A percentile compares a stretch with the other conserved stretches of the same genome.
These are phyloP conservation scores for Boletus calvinii DNA, from an alignment of 1,284 basidiomycete genomes.

Conservation along the genomic window DNA sequence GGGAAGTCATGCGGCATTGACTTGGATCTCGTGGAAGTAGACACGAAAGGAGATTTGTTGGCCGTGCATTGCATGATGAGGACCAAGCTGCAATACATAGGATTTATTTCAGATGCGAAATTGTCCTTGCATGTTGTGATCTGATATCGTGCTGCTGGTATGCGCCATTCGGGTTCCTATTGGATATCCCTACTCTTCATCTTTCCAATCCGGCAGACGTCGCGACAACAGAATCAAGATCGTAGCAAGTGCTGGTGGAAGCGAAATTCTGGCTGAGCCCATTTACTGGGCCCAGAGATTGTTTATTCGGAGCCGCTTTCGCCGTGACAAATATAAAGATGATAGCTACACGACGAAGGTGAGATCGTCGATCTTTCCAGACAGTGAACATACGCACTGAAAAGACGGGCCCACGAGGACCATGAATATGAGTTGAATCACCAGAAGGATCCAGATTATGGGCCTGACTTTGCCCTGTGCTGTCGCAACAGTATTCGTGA, in stretches of 20 bases:
- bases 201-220: constrained; percentile 15
- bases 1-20: constrained; percentile 61
- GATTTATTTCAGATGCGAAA: constrained; percentile 9
- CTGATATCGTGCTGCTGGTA: too few relatives aligned
- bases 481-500: constrained; percentile 44
- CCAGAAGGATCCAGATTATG: constrained; percentile 30
- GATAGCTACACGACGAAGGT: constrained; percentile 23
- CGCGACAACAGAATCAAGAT: constrained; percentile 22
- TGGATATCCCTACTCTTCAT: neutral
- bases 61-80: too few relatives aligned
- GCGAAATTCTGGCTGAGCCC: constrained; percentile 51
- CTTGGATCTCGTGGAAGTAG: constrained; percentile 7
- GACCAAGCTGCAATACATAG: neutral
- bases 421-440: constrained; percentile 27
- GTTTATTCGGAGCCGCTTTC: constrained; percentile 33
- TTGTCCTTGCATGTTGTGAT: too few relatives aligned
- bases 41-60: too few relatives aligned
- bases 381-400: constrained; percentile 18
- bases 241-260: constrained; percentile 33
- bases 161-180: constrained; percentile 2
- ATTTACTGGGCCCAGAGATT: constrained; percentile 47
- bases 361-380: neutral
- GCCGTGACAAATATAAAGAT: constrained; percentile 38
- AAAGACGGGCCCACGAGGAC: constrained; percentile 27
- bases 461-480: constrained; percentile 20